Percentiles rank a stretch among this genome's conserved stretches.
These are phyloP conservation scores for Solanum sitiens DNA, from an alignment of 257 asterid genomes.

Conservation along the genomic window DNA sequence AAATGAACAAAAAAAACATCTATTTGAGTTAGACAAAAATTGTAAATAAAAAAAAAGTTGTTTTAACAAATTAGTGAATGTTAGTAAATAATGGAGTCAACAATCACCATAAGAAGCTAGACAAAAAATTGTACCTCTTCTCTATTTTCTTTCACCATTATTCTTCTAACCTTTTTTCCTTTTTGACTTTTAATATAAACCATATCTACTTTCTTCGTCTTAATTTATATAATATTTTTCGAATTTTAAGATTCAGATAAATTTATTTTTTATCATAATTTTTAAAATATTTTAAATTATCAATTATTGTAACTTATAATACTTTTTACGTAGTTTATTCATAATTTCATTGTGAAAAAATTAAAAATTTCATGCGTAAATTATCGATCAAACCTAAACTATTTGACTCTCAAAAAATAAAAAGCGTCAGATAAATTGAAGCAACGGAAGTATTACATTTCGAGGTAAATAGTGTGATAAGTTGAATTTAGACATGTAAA, in stretches of 20 bases:
- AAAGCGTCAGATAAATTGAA: neutral
- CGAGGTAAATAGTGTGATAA: neutral
- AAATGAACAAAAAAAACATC: neutral
- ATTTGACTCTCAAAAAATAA: neutral
- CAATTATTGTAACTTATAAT: neutral
- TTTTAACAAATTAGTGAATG: neutral
- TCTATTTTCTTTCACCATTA: neutral
- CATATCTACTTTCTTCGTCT: neutral
- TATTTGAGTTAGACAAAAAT: neutral
- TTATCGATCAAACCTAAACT: neutral
- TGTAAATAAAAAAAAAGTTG: neutral
- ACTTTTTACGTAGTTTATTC: too few relatives aligned
- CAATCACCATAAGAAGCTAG: neutral
- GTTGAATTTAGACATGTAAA: neutral
- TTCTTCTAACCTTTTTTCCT: neutral
- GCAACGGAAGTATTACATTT: neutral
- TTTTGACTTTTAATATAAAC: neutral
- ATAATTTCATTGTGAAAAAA: too few relatives aligned
- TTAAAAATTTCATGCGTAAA: rapidly evolving
- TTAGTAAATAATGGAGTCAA: neutral
- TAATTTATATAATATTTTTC: too few relatives aligned
- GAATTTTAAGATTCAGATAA: rapidly evolving
- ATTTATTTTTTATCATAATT: rapidly evolving
- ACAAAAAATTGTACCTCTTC: neutral
- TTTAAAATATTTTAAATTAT: too few relatives aligned